Base-by-base conservation (phyloP, 225 moss, liverwort and hornwort genomes). In the Climacium dendroides region DNA sequence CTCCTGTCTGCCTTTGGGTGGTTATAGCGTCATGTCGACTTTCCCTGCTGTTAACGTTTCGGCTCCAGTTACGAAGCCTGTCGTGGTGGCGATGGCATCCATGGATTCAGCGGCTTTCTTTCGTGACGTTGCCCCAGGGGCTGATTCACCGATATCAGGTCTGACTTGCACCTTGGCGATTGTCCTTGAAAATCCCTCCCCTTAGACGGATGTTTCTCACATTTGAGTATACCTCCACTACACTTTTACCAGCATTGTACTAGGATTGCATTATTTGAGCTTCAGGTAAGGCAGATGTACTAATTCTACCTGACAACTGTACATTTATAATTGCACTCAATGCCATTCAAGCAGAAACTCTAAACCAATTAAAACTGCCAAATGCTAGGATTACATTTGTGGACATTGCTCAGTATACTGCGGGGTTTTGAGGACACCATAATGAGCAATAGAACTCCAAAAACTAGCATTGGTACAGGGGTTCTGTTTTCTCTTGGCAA, bases 81-180 rank as follows among this genome's bases (percentile, higher is more conserved):
- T 96, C 47, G 94, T 99, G 88, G 85, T 96, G 85, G 94, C 92
- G 72, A 94, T 97, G 90, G 92, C 97, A 43, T 94, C 97, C 72
- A 96, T 96, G 96, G 99, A 99, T 90, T 96, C 99, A 58, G 93
- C 95, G 47, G 96, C 96, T 34, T 94, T 99, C 72, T 99, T 97
- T 83, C 95, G 96, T 61, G 97, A 99, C 91, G 88, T 94, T 80
- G 92, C 97, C 66, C 94, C 93, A 78, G 99, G 99, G 66, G 95
- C 96, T 58, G 99, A 97, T 88, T 99, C 99, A 25, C 90, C 95
- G 77, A 87, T 99, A 52, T 99, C 99, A 90, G 97, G 95, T 92
- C 84, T 93, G 92, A 52, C 54, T 69, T 71, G 80, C 65, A 66
- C 63, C 53, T 72, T 74, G 61, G 52, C 81, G 71, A 63, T 79